phyloP scores from a whole-genome alignment of 441 rosid species.

The Manihot esculenta region DNA sequence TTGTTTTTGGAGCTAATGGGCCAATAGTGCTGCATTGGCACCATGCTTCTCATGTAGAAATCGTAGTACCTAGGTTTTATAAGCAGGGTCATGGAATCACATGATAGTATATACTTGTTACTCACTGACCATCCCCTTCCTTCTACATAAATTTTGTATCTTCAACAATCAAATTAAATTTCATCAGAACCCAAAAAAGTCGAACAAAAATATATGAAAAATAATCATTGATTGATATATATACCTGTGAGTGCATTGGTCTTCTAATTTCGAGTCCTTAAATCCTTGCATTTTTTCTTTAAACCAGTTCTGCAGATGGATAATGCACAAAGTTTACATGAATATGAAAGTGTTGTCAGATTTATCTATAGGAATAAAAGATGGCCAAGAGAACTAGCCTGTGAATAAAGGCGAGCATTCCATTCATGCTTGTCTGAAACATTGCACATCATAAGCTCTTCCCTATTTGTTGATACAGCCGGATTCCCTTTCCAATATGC shows the following conservation, averaged over 20 bases:
- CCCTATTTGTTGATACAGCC: slow-evolving; percentile 32
- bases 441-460: slow-evolving; percentile 52
- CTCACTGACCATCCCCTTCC: slow-evolving; percentile 46
- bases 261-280: slow-evolving; percentile 54
- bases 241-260: slow-evolving; percentile 74
- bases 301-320: slow-evolving; percentile 86
- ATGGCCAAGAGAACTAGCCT: too few species aligned
- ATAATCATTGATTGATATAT: not conserved
- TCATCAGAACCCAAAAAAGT: not conserved
- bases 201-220: not conserved
- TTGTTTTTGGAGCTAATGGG: slow-evolving; percentile 45
- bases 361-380: too few species aligned
- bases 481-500: slow-evolving; percentile 74
- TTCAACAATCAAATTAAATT: not conserved
- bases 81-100: slow-evolving; percentile 53
- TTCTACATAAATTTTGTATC: slow-evolving; percentile 23
- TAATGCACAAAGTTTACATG: too few species aligned
- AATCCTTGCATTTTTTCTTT: slow-evolving; percentile 51
- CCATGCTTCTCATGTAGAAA: slow-evolving; percentile 59
- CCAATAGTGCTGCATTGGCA: slow-evolving; percentile 71
- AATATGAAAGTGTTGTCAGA: too few species aligned
- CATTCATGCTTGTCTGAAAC: slow-evolving; percentile 44
- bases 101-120: slow-evolving; percentile 71
- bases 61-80: slow-evolving; percentile 53
- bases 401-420: slow-evolving; percentile 39